Percentiles rank a stretch among this genome's conserved stretches.
These are phyloP conservation scores for Sedum album DNA, from an alignment of 164 flowering plant genomes.

Conservation along the genomic window DNA sequence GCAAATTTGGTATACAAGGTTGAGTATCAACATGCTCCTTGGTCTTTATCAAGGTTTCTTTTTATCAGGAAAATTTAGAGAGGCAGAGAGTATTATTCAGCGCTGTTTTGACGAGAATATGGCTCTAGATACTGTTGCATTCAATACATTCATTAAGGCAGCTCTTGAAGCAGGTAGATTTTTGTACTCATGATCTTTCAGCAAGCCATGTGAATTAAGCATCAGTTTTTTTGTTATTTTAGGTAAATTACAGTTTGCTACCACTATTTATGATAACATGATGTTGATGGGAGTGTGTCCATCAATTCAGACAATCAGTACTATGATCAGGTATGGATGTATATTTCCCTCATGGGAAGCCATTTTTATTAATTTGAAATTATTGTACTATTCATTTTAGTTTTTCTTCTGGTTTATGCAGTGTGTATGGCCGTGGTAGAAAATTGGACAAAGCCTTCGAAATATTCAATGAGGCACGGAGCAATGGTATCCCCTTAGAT, in stretches of 20 bases:
- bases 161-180: constrained; percentile 74
- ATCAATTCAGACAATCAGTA: constrained; percentile 75
- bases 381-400: background rate
- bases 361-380: background rate
- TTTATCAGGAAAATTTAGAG: constrained; percentile 51
- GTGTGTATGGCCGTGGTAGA: constrained; percentile 76
- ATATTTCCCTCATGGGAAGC: constrained; percentile 5
- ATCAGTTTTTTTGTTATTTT: constrained; percentile 20
- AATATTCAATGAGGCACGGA: constrained; percentile 50
- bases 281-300: constrained; percentile 41
- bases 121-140: constrained; percentile 86
- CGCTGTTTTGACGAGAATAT: constrained; percentile 27
- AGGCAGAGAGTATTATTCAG: constrained; percentile 47
- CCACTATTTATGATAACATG: constrained; percentile 65
- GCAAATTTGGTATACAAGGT: background rate
- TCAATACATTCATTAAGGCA: constrained; percentile 81
- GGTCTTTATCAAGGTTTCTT: background rate
- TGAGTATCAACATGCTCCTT: background rate
- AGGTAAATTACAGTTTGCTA: constrained; percentile 73
- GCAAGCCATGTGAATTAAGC: background rate
- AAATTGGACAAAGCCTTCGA: constrained; percentile 68
- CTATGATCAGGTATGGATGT: constrained; percentile 86
- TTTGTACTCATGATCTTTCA: background rate
- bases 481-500: constrained; percentile 40
- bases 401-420: constrained; percentile 22